phyloP scores from a whole-genome alignment of 2,329 filamentous ascomycete species.

The Monilinia aucupariae region DNA sequence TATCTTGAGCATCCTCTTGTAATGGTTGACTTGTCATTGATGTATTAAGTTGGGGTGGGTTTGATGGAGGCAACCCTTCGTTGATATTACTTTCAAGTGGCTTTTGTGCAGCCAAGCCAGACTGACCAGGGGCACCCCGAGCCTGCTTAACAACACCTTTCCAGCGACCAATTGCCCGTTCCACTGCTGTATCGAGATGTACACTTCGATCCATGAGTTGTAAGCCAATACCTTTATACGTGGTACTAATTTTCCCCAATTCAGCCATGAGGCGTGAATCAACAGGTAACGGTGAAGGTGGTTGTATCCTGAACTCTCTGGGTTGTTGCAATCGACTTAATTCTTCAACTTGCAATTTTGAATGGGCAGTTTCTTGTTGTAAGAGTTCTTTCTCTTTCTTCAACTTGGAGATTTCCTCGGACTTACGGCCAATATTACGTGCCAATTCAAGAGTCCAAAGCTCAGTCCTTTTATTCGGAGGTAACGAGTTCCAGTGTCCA shows the following conservation, averaged over 20 bases:
- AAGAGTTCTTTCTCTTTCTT: slow-evolving; percentile 43
- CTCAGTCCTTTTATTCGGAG: slow-evolving; percentile 50
- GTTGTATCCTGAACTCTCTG: slow-evolving; percentile 50
- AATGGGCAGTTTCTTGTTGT: slow-evolving; percentile 50
- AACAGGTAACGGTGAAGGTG: slow-evolving; percentile 49
- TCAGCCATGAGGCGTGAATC: slow-evolving; percentile 45
- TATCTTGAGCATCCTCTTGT: slow-evolving; percentile 15
- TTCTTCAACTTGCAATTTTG: slow-evolving; percentile 55
- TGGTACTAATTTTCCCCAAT: slow-evolving; percentile 44
- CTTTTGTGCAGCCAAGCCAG: slow-evolving; percentile 47
- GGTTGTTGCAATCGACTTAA: slow-evolving; percentile 55
- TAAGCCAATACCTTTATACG: slow-evolving; percentile 41
- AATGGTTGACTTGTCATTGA: slow-evolving; percentile 3
- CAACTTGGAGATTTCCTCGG: slow-evolving; percentile 46
- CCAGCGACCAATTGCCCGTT: slow-evolving; percentile 56
- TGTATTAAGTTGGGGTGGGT: slow-evolving; percentile 9
- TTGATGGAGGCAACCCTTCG: slow-evolving; percentile 10
- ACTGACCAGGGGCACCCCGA: slow-evolving; percentile 34
- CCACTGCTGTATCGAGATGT: slow-evolving; percentile 48
- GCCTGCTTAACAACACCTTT: slow-evolving; percentile 54
- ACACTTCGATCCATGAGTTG: slow-evolving; percentile 47
- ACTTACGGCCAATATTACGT: slow-evolving; percentile 52
- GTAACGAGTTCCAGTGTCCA: slow-evolving; percentile 66
- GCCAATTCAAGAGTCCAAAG: slow-evolving; percentile 59
- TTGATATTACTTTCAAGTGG: slow-evolving; percentile 36